phyloP scores from a whole-genome alignment of 2,329 filamentous ascomycete species.

The Penicillium brevicompactum region DNA sequence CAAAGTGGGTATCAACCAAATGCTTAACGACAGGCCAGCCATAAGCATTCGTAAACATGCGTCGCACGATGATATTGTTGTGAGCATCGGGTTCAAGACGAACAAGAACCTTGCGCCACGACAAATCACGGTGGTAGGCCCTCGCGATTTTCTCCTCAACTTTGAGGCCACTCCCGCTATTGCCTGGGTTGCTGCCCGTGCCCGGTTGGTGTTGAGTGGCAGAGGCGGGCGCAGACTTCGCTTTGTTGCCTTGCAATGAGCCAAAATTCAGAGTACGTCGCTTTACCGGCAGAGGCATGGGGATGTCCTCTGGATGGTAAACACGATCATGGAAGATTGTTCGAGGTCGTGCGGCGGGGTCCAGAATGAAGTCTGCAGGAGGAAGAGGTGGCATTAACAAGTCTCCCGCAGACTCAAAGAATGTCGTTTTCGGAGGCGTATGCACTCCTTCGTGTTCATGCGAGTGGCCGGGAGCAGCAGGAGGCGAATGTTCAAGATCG shows the following conservation, averaged over 20 bases:
- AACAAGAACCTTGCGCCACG: conserved; percentile 96
- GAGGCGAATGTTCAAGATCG: conserved; percentile 12
- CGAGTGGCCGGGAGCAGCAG: conserved; percentile 51
- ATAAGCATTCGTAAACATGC: conserved; percentile 96
- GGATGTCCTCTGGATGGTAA: conserved; percentile 92
- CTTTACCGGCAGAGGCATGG: conserved; percentile 65
- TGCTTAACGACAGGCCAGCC: conserved; percentile 98
- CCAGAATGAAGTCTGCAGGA: conserved; percentile 75
- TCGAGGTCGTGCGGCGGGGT: conserved; percentile 77
- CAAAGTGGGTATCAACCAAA: conserved; percentile 91
- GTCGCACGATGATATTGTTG: conserved; percentile 95
- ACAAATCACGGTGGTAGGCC: conserved; percentile 86
- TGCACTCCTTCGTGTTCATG: conserved; percentile 55
- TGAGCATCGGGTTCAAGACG: conserved; percentile 95
- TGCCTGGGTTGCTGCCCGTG: conserved; percentile 11
- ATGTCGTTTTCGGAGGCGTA: conserved; percentile 84
- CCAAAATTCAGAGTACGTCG: conserved; percentile 43
- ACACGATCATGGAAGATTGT: conserved; percentile 97
- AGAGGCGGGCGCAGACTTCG: conserved; percentile 10
- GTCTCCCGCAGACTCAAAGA: conserved; percentile 94
- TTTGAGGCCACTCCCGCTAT: conserved; percentile 61
- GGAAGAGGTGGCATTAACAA: conserved; percentile 88
- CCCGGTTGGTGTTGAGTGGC: conserved; percentile 13
- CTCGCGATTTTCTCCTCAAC: conserved; percentile 98
- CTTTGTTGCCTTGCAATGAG: conserved; percentile 21